Evolutionary conservation across 768 basidiomycete species (phyloP), one percentile per base, ranked within the genome.

Genomic region (Lentinula aciculospora): DNA sequence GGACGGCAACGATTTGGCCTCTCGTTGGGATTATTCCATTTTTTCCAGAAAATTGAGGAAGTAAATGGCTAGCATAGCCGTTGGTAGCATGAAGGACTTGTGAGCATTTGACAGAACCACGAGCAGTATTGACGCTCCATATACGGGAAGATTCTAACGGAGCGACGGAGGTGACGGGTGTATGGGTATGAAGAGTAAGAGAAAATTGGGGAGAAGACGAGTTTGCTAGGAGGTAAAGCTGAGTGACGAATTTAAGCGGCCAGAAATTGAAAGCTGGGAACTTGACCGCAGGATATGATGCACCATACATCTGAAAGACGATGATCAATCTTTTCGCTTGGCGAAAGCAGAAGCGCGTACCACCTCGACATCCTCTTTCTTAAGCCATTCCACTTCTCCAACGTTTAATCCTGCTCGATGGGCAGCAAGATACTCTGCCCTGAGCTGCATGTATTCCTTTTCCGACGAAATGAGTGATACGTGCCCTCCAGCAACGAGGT

Each of bases 181-280:
- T 90, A 61, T 80, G 80, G 0, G 92, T 93, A 67, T 91, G 87
- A 17, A 94, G 70, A 0, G 64, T 63, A 12, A 94, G 72, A 6
- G 76, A 63, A 54, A 82, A 68, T 7, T 63, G 63, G 2, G 67
- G 28, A 0, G 72, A 65, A 27, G 58, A 62, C 4, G 47, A 49
- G 6, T 49, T 57, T 10, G 83, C 76, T 10, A 78, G 69, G 21
- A 74, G 69, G 62, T 80, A 90, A 8, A 91, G 69, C 42, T 80
- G 73, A 0, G 86, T 84, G 51, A 91, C 88, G 19, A 92, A 76
- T 65, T 94, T 94, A 64, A 85, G 79, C 0, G 89, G 89, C 84
- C 85, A 93, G 23, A 92, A 68, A 61, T 91, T 94, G 65, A 83
- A 21, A 0, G 80, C 85, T 0, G 79, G 79, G 21, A 72, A 70